phyloP scores from a whole-genome alignment of 1,139 yeast genomes.

The Sugiyamaella xylanicola region DNA sequence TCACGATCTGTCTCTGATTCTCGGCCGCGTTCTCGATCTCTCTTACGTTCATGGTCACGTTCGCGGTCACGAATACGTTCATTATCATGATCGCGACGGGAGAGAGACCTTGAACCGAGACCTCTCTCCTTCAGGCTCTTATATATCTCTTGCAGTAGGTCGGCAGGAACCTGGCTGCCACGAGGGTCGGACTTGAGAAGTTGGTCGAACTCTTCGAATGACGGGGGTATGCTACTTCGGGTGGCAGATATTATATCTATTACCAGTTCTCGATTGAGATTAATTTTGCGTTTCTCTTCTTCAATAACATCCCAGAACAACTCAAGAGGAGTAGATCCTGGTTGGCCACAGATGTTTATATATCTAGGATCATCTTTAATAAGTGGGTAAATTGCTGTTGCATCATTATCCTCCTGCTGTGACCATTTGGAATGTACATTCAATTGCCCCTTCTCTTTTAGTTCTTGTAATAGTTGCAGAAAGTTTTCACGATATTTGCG shows the following conservation, averaged over 20 bases:
- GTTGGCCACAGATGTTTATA: conserved; percentile 66
- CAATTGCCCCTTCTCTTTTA: conserved; percentile 47
- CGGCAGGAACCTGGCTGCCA: conserved; percentile 20
- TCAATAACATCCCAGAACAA: conserved; percentile 76
- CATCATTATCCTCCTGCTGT: conserved; percentile 37
- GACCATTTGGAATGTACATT: conserved; percentile 62
- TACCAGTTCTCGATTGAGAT: conserved; percentile 62
- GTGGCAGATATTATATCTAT: conserved; percentile 53
- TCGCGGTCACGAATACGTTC: conserved; percentile 18
- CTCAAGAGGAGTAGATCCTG: conserved; percentile 80
- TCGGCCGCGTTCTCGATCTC: neutral
- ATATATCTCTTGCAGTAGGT: conserved; percentile 22
- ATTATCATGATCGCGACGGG: neutral
- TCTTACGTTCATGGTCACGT: conserved; percentile 28
- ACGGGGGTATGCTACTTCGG: conserved; percentile 6
- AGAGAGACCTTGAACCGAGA: neutral
- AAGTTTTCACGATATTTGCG: conserved; percentile 66
- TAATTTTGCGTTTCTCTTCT: conserved; percentile 57
- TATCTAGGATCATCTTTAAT: conserved; percentile 63
- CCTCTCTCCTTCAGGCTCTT: conserved; percentile 31
- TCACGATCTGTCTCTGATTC: neutral
- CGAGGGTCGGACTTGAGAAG: conserved; percentile 32
- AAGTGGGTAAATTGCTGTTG: conserved; percentile 44
- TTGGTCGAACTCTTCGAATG: conserved; percentile 33
- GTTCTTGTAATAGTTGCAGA: conserved; percentile 48